phyloP scores from a whole-genome alignment of 148 eudicot genomes.

The Rhododendron griersonianum region DNA sequence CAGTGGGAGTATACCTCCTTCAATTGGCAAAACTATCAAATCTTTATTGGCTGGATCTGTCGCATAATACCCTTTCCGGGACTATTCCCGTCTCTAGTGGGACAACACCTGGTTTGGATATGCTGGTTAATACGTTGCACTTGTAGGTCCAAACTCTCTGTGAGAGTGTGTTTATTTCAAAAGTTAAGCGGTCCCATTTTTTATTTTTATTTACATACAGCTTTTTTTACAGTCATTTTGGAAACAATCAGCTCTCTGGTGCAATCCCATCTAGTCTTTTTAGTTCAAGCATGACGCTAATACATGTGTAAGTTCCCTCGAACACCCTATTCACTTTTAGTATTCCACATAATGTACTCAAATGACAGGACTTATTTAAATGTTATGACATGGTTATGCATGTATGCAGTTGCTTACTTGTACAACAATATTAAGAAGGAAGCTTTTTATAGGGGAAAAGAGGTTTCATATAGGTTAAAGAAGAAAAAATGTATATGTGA shows the following conservation, averaged over 20 bases:
- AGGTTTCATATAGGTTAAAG: background rate
- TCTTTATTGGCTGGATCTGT: conserved; percentile 69
- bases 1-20: conserved; percentile 41
- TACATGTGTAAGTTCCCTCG: conserved; percentile 65
- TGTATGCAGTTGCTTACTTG: conserved; percentile 23
- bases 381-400: background rate
- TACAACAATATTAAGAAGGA: background rate
- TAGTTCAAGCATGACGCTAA: conserved; percentile 52
- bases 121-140: conserved; percentile 54
- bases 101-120: conserved; percentile 54
- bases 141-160: conserved; percentile 44
- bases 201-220: background rate
- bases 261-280: conserved; percentile 54
- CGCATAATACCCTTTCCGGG: conserved; percentile 56
- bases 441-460: background rate
- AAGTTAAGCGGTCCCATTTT: background rate
- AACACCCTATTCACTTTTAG: background rate
- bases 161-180: background rate
- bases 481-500: background rate
- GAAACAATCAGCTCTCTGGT: conserved; percentile 75
- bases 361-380: background rate
- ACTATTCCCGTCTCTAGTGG: conserved; percentile 55
- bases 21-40: conserved; percentile 55
- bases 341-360: background rate
- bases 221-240: conserved; percentile 55